These are phyloP conservation scores for Peribolospora baueri DNA, from an alignment of 768 basidiomycete genomes.

Conservation along the genomic window DNA sequence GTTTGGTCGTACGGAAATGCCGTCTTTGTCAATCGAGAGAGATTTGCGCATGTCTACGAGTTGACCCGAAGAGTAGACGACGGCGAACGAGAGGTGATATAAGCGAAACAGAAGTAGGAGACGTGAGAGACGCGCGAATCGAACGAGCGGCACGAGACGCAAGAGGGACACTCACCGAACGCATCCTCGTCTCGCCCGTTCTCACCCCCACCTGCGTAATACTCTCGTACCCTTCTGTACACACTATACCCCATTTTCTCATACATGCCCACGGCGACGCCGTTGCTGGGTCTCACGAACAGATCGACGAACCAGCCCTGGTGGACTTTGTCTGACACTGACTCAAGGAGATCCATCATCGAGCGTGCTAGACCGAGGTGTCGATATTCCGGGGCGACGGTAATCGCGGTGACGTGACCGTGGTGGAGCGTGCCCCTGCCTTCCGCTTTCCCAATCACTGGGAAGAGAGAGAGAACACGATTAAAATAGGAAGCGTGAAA, in stretches of 20 bases:
- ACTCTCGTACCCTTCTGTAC: constrained; percentile 68
- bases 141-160: too few relatives aligned
- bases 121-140: not conserved
- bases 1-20: too few relatives aligned
- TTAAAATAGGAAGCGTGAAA: not conserved
- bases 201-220: constrained; percentile 62
- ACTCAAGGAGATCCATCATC: constrained; percentile 69
- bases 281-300: constrained; percentile 40
- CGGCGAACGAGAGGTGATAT: not conserved
- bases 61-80: not conserved
- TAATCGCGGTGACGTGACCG: constrained; percentile 83
- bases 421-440: constrained; percentile 27
- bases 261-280: constrained; percentile 59
- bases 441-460: constrained; percentile 88
- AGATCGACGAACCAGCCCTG: constrained; percentile 81
- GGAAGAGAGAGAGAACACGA: not conserved
- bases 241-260: constrained; percentile 83
- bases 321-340: constrained; percentile 55
- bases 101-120: not conserved
- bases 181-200: constrained; percentile 60
- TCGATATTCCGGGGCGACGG: constrained; percentile 81
- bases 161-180: constrained; percentile 37
- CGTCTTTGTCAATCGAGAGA: constrained; percentile 20
- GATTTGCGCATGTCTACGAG: constrained; percentile 26
- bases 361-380: constrained; percentile 61